phyloP scores from a whole-genome alignment of 2,329 filamentous ascomycete species.

The Lojkania enalia region DNA sequence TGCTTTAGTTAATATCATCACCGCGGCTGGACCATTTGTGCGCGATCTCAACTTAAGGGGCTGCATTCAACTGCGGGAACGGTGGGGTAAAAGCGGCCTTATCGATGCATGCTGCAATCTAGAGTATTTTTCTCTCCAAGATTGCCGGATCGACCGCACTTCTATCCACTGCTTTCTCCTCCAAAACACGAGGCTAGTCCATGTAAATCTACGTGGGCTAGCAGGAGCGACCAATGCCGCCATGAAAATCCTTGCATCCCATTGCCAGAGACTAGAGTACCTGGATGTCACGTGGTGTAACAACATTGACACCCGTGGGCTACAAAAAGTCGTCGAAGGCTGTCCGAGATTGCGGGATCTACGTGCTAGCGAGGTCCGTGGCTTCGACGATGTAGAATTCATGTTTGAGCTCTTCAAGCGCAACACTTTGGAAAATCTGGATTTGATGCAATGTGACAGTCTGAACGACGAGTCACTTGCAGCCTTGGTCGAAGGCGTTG shows the following conservation, averaged over 20 bases:
- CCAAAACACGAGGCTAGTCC: slow-evolving; percentile 75
- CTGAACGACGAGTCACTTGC: slow-evolving; percentile 74
- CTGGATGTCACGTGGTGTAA: slow-evolving; percentile 94
- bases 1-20: slow-evolving; percentile 82
- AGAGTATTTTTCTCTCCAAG: slow-evolving; percentile 84
- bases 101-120: slow-evolving; percentile 86
- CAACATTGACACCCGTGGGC: slow-evolving; percentile 76
- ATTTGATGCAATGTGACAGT: slow-evolving; percentile 78
- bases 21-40: slow-evolving; percentile 83
- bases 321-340: slow-evolving; percentile 71
- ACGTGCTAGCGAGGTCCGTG: slow-evolving; percentile 77
- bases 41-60: slow-evolving; percentile 88
- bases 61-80: slow-evolving; percentile 84
- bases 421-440: slow-evolving; percentile 80
- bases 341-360: slow-evolving; percentile 78
- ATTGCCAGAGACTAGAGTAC: slow-evolving; percentile 78
- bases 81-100: slow-evolving; percentile 75
- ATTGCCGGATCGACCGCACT: slow-evolving; percentile 80
- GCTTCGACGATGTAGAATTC: slow-evolving; percentile 74
- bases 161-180: slow-evolving; percentile 78
- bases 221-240: slow-evolving; percentile 78
- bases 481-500: slow-evolving; percentile 72
- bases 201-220: slow-evolving; percentile 84
- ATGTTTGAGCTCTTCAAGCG: slow-evolving; percentile 74
- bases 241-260: slow-evolving; percentile 81